Base-by-base conservation (phyloP, 2,329 filamentous ascomycete species). In the Phialemonium atrogriseum region DNA sequence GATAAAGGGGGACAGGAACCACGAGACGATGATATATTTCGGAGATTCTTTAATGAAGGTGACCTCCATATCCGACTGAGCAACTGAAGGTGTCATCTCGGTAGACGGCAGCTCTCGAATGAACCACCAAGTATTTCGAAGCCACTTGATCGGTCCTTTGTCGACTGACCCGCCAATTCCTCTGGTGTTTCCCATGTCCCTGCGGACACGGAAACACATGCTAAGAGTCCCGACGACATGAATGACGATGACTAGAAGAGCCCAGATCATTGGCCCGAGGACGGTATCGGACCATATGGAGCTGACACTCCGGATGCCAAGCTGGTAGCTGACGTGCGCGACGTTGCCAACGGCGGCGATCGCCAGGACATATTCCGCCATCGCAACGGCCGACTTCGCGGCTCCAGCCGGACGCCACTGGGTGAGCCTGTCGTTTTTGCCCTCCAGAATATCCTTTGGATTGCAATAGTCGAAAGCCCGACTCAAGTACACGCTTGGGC, bases 401-500 rank as follows among this genome's bases (percentile, higher is more conserved):
- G 12, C 7, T 7, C 24, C 24, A 7, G 8, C 7, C 11, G 24
- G 22, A n/a, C n/a, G n/a, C n/a, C n/a, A n/a, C n/a, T n/a, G n/a
- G n/a, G n/a, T n/a, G n/a, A n/a, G n/a, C n/a, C n/a, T n/a, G n/a
- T n/a, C n/a, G n/a, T n/a, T n/a, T n/a, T n/a, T n/a, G n/a, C n/a
- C n/a, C n/a, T n/a, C n/a, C n/a, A 48, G 33, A n/a, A 40, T 33
- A 10, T 35, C 37, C 10, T 30, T 22, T 10, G 40, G 43, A n/a
- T 42, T 32, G 12, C 32, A 26, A 19, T 34, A 39, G 24, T 44
- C 43, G 17, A 46, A 46, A 2, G 37, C 36, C 2, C 43, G 36
- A 19, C 36, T 36, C 12, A 44, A 33, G 11, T 37, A 43, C 6
- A 47, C 44, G 16, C 37, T 39, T 9, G 43, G 46, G 17, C 31